Conservation (phyloP, 1,284 basidiomycete genomes). For the Mycosarcoma mackinlayi region DNA sequence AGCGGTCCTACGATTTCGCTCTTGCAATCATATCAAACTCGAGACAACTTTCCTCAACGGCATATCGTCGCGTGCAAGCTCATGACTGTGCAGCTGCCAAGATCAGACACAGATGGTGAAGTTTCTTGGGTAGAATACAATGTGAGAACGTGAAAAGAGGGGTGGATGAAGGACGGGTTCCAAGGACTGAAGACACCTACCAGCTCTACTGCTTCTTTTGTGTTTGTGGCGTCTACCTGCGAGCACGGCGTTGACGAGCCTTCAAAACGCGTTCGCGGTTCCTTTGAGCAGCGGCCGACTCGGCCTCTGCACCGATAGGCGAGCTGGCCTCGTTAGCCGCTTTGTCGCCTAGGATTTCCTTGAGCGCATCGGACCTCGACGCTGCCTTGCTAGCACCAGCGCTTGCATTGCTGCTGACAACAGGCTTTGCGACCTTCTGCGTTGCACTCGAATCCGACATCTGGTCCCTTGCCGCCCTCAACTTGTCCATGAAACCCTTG, state of each 20-base stretch:
- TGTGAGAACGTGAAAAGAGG: not conserved
- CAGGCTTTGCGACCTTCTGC: constrained; percentile 6
- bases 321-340: constrained; percentile 22
- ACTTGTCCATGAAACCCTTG: constrained; percentile 40
- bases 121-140: constrained; percentile 19
- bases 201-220: constrained; percentile 9
- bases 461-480: constrained; percentile 26
- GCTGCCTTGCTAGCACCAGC: not conserved
- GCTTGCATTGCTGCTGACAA: not conserved
- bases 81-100: too few species aligned
- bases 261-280: constrained; percentile 35
- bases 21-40: too few species aligned
- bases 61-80: too few species aligned
- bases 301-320: not conserved
- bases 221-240: too few species aligned
- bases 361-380: constrained; percentile 31
- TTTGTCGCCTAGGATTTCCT: constrained; percentile 46
- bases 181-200: not conserved
- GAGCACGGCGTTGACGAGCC: constrained; percentile 41
- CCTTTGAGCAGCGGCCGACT: constrained; percentile 11
- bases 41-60: too few species aligned
- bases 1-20: too few species aligned
- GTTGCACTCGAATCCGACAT: constrained; percentile 9
- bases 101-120: too few species aligned
- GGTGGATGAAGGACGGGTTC: constrained; percentile 2